These are phyloP conservation scores for Phaffomyces opuntiae DNA, from an alignment of 805 yeast genomes.

Conservation along the genomic window DNA sequence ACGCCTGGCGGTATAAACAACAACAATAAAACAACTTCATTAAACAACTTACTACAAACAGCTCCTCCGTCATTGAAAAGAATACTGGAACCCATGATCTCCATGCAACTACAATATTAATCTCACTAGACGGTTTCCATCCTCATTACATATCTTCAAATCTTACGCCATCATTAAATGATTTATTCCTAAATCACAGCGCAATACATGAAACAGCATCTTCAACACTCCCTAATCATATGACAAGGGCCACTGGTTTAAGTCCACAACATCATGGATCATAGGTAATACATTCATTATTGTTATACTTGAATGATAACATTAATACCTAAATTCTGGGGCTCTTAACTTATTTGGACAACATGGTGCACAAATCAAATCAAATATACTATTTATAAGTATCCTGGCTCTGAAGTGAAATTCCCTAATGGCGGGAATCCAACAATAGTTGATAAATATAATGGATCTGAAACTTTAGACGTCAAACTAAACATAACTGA, in stretches of 20 bases:
- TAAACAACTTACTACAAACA: no score
- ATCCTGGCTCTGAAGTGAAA: conserved; percentile 88
- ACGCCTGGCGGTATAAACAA: not conserved
- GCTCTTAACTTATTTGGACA: conserved; percentile 85
- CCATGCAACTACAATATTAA: no score
- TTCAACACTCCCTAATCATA: no score
- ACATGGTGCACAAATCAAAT: conserved; percentile 62
- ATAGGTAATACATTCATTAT: conserved; percentile 75
- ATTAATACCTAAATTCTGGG: conserved; percentile 63
- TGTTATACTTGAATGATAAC: conserved; percentile 41
- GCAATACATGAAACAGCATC: no score
- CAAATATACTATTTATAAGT: conserved; percentile 79
- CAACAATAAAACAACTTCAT: no score
- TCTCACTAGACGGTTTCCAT: no score
- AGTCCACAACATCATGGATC: conserved; percentile 76
- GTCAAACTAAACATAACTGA: conserved; percentile 52
- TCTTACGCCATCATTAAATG: no score
- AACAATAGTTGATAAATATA: conserved; percentile 50
- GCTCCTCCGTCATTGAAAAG: no score
- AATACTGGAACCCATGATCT: no score
- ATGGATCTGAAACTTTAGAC: conserved; percentile 53
- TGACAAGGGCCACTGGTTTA: no score
- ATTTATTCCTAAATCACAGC: no score
- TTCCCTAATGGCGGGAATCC: conserved; percentile 40
- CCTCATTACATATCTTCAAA: no score